Evolutionary conservation across 495 filamentous ascomycete species (phyloP).

Genomic region (Talaromyces adpressus): DNA sequence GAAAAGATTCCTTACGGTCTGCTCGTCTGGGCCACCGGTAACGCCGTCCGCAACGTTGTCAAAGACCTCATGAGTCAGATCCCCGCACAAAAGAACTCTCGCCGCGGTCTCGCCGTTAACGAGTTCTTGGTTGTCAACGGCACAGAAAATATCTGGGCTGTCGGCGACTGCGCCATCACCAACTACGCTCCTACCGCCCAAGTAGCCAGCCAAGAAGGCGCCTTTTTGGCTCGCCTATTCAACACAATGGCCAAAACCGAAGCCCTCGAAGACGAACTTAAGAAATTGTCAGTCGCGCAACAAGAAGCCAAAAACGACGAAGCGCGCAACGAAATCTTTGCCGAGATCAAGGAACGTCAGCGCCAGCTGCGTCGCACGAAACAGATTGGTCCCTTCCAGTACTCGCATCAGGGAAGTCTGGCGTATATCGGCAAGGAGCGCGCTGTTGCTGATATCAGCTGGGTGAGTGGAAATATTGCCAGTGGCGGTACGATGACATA

Average conservation of each 20-base stretch:
- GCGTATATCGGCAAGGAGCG: constrained; percentile 98
- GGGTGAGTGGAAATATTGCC: constrained; percentile 93
- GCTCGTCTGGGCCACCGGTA: constrained; percentile 97
- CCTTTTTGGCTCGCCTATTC: constrained; percentile 90
- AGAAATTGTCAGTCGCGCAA: constrained; percentile 54
- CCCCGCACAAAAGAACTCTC: constrained; percentile 89
- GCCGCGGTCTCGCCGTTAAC: constrained; percentile 91
- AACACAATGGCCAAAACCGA: constrained; percentile 96
- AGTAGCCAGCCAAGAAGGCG: constrained; percentile 92
- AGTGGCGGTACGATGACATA: constrained; percentile 75
- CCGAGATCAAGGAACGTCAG: constrained; percentile 76
- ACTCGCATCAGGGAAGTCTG: constrained; percentile 91
- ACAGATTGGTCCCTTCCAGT: constrained; percentile 94
- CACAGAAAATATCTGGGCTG: constrained; percentile 90
- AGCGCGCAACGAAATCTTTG: constrained; percentile 46
- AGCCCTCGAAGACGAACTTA: constrained; percentile 64
- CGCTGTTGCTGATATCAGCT: constrained; percentile 95
- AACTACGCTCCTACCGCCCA: constrained; percentile 98
- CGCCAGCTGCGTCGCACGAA: constrained; percentile 81
- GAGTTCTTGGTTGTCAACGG: constrained; percentile 98
- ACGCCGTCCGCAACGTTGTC: constrained; percentile 81
- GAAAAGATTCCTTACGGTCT: constrained; percentile 90
- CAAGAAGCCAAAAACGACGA: constrained; percentile 53
- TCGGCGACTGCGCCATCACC: constrained; percentile 84
- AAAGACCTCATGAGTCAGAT: constrained; percentile 88